Conservation (phyloP, 106 monocot species). For the Xerophyta viscosa region DNA sequence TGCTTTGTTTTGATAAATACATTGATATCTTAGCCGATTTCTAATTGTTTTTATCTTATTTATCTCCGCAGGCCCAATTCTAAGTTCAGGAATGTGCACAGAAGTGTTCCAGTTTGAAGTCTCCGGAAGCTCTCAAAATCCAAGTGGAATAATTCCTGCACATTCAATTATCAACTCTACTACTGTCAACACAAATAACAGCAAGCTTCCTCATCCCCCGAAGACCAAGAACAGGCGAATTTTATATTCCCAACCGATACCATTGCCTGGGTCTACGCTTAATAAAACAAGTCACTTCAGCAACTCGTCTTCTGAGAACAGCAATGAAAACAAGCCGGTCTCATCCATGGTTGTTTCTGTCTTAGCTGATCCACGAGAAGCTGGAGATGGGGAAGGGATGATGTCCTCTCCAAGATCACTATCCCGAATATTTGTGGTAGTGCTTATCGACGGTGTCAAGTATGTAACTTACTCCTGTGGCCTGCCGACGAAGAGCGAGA, state of each 20-base stretch:
- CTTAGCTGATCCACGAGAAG: conserved; percentile 78
- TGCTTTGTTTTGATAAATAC: too few species aligned
- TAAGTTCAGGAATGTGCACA: conserved; percentile 93
- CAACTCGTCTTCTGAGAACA: conserved; percentile 22
- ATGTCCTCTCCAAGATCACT: conserved; percentile 39
- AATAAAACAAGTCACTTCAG: conserved; percentile 30
- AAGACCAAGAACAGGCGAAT: conserved; percentile 60
- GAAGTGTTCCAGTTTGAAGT: conserved; percentile 90
- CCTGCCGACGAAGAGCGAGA: conserved; percentile 42
- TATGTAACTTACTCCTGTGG: conserved; percentile 71
- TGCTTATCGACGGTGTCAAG: conserved; percentile 58
- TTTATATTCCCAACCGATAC: conserved; percentile 34
- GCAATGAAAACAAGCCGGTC: conserved; percentile 20
- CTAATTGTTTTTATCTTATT: not conserved
- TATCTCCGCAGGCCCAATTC: conserved; percentile 61
- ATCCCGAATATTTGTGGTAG: conserved; percentile 65
- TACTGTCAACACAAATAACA: conserved; percentile 11
- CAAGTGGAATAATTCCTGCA: conserved; percentile 51
- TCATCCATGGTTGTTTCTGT: conserved; percentile 69
- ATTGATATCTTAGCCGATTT: not conserved
- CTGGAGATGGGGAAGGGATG: conserved; percentile 43
- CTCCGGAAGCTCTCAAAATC: conserved; percentile 19
- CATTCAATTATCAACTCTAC: conserved; percentile 26
- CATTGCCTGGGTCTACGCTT: conserved; percentile 33
- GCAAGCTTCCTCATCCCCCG: conserved; percentile 11